phyloP scores from a whole-genome alignment of 2,329 filamentous ascomycete species.

The Colletotrichum filicis region DNA sequence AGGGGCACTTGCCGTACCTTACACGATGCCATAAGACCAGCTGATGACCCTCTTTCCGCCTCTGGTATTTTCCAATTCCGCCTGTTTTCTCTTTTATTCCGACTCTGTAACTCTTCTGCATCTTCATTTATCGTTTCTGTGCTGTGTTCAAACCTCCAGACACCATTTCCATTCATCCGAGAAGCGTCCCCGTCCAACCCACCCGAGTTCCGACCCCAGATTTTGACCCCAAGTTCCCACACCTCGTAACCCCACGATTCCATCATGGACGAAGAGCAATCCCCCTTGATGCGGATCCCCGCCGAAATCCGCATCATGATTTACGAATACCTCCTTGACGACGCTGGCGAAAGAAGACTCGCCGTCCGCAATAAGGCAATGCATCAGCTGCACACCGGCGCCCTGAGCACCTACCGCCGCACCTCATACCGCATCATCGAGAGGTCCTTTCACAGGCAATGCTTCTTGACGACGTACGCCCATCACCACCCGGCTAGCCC shows the following conservation, averaged over 20 bases:
- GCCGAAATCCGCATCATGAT: constrained; percentile 56
- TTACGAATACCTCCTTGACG: constrained; percentile 56
- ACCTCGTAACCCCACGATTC: constrained; percentile 4
- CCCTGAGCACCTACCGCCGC: constrained; percentile 38
- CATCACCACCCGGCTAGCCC: constrained; percentile 49
- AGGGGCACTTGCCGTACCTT: neutral
- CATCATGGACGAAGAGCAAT: constrained; percentile 28
- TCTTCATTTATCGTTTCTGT: neutral
- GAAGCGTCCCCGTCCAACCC: neutral
- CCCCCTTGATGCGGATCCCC: constrained; percentile 45
- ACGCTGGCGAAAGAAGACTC: constrained; percentile 50
- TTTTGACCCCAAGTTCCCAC: neutral
- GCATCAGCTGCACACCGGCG: constrained; percentile 28
- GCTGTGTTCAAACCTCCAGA: neutral
- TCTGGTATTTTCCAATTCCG: neutral
- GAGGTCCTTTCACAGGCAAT: constrained; percentile 51
- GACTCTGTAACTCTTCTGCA: neutral
- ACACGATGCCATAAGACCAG: constrained; percentile 28
- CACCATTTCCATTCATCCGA: neutral
- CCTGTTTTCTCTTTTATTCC: neutral
- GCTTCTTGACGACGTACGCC: constrained; percentile 64
- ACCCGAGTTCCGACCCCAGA: neutral
- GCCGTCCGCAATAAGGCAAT: constrained; percentile 52
- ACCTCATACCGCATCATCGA: constrained; percentile 55
- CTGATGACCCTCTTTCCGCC: neutral